Conservation (phyloP, 2,329 filamentous ascomycete genomes). For the Penicillium sp. region DNA sequence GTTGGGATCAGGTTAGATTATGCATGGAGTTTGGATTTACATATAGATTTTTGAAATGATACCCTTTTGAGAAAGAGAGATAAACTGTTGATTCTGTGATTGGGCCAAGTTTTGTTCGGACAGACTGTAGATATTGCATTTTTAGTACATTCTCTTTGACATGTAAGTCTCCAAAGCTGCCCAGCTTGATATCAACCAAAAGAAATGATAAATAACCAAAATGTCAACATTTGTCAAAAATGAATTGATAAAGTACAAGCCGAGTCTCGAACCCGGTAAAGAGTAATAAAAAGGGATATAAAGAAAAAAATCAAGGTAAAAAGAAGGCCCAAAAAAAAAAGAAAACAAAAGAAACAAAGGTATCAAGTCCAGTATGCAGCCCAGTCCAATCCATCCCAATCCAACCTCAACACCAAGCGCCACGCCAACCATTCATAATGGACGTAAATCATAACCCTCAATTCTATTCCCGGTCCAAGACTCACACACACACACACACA, state of each 20-base stretch:
- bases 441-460: background rate
- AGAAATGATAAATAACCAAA: background rate
- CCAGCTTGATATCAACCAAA: too few species aligned
- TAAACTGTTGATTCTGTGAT: too few species aligned
- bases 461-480: background rate
- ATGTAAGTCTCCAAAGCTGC: too few species aligned
- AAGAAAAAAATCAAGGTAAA: background rate
- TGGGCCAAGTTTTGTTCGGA: too few species aligned
- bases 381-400: background rate
- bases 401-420: background rate
- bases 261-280: slow-evolving; percentile 9
- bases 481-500: background rate
- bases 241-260: background rate
- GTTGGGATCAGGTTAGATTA: too few species aligned
- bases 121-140: too few species aligned
- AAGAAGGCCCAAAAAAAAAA: background rate
- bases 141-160: too few species aligned
- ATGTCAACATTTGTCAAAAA: background rate
- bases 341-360: background rate
- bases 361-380: slow-evolving; percentile 1
- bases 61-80: too few species aligned
- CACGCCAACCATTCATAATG: background rate
- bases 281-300: slow-evolving; percentile 8
- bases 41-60: too few species aligned
- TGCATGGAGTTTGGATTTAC: too few species aligned